Base-by-base conservation (phyloP, 176 grass and related monocot species). In the Metroxylon sagu region DNA sequence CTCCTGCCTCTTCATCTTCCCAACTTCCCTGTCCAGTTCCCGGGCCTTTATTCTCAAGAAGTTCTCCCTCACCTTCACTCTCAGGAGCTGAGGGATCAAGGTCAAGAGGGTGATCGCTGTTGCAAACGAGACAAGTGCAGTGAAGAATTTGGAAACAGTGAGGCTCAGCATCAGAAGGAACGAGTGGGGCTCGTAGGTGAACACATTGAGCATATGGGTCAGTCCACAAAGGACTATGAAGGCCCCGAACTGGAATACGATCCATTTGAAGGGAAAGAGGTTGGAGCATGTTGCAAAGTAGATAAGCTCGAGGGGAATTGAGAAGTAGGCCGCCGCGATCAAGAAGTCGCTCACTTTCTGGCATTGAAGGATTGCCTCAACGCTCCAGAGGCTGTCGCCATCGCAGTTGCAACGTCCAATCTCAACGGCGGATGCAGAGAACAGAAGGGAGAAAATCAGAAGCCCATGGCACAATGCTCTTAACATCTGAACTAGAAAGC, bases 211-310 rank as follows among this genome's bases (percentile, higher is more conserved):
- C 39, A 93, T 58, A 66, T 92, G 88, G 0, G 88, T 87, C 30
- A 92, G 73, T 25, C 83, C 83, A 16, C 88, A 93, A 35, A 93
- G 77, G 16, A 92, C 88, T 6, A 92, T 92, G 72, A 92, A 92
- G 27, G 76, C 76, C 0, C 88, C 83, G 2, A 92, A 92, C 69
- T 84, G 84, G 8, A 94, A 74, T 28, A 94, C 74, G n/a, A 88
- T 72, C 89, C 89, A 94, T 23, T 88, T 88, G 63, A 94, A 66
- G 2, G 84, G 89, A 57, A 94, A 82, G 67, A 84, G 79, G 58
- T 79, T 76, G 35, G 83, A 84, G 74, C 83, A 84, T 50, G 89
- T 81, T 14, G 75, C 78, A 17, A 88, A 94, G 84, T 81, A 94
- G 57, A 94, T 74, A 48, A 94, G 70, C 74, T 94, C 84, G 4